Evolutionary conservation across 805 yeast genomes (phyloP).

Genomic region (Kazachstania africana): DNA sequence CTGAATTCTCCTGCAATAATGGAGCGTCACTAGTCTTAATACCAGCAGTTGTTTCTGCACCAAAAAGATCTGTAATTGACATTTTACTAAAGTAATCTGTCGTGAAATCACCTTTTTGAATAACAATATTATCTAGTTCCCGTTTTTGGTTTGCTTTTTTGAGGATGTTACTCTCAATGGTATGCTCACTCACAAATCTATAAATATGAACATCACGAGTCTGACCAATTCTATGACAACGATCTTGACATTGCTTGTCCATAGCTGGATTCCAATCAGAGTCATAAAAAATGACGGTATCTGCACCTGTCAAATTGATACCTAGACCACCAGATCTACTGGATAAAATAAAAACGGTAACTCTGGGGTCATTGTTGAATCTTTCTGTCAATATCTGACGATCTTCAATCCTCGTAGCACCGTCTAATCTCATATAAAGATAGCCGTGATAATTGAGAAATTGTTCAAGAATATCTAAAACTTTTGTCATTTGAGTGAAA

Average conservation of each 20-base stretch:
- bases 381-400: constrained; percentile 89
- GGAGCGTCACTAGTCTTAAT: constrained; percentile 31
- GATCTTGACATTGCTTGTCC: constrained; percentile 98
- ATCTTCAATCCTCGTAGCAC: constrained; percentile 95
- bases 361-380: constrained; percentile 74
- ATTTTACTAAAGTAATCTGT: constrained; percentile 89
- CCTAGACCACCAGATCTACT: constrained; percentile 98
- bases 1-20: constrained; percentile 22
- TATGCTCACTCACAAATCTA: constrained; percentile 88
- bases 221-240: constrained; percentile 98
- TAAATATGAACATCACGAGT: constrained; percentile 96
- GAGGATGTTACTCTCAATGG: constrained; percentile 90
- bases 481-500: constrained; percentile 97
- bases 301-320: constrained; percentile 95
- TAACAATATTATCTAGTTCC: constrained; percentile 85
- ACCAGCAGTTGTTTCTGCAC: constrained; percentile 30
- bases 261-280: constrained; percentile 99
- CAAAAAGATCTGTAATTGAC: constrained; percentile 75
- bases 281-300: constrained; percentile 94
- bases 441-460: constrained; percentile 91
- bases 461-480: constrained; percentile 83
- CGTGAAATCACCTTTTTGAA: constrained; percentile 96
- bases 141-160: constrained; percentile 91
- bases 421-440: constrained; percentile 89
- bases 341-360: constrained; percentile 84